Base-by-base conservation (phyloP, 305 asterid species). In the Coffea humblotiana region DNA sequence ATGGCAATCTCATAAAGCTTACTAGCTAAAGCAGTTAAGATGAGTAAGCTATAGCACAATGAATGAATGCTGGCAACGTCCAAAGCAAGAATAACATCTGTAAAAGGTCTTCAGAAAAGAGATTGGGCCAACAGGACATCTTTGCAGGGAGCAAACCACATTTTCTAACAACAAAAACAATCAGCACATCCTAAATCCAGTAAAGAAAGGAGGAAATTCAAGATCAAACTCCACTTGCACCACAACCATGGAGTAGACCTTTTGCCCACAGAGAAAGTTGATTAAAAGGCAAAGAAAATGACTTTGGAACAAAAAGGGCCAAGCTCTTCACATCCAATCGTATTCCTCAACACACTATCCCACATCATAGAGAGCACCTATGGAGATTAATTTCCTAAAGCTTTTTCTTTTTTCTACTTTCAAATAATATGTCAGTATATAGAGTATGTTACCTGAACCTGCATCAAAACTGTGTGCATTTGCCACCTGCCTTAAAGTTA, bases 21-120 rank as follows among this genome's bases (percentile, higher is more conserved):
- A 16, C 21, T 35, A 64, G 48, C 47, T 51, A 29, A 45, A 25
- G 80, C 80, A 76, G 72, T n/a, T 54, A 52, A 76, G 27, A 68
- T 51, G 25, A 51, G 75, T 52, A 45, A 78, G 76, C 45, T 12
- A 56, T 68, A 21, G 35, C 18, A 32, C 75, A 51, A 32, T 29
- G 32, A 29, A 29, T n/a, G 32, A 4, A 45, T 71, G 29, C 1
- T 10, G 6, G 8, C n/a, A 19, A 71, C 6, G 23, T 23, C 37
- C 37, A 3, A 45, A 71, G 37, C 35, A 21, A 52, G 32, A 18
- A 52, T 52, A 52, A 14, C 19, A 13, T 52, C 19, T 52, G 58
- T 18, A 1, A 52, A 51, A 51, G 19, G 16, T 52, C 58, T 14
- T 52, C 21, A 13, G 58, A 52, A 52, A 52, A 52, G 19, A 52